A percentile compares a stretch with the other conserved stretches of the same genome.
Conservation (phyloP, 768 basidiomycete genomes). For the Neoboletus brunneissimus region DNA sequence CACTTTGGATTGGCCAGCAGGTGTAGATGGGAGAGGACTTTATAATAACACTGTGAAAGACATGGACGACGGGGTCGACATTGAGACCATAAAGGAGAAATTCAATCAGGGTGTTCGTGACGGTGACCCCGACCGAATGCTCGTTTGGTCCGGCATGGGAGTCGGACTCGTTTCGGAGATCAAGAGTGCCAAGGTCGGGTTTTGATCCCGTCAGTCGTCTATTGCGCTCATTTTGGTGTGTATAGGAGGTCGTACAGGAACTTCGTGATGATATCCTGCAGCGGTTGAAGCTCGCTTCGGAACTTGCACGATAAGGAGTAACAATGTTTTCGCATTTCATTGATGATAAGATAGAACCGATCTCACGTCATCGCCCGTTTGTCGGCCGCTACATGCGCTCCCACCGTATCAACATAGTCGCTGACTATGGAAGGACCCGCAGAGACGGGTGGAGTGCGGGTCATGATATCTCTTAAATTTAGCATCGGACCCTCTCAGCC, state of each 20-base stretch:
- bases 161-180: conserved; percentile 54
- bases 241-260: conserved; percentile 55
- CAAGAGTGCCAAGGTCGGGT: conserved; percentile 38
- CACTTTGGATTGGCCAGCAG: conserved; percentile 57
- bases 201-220: background rate
- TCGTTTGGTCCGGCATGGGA: conserved; percentile 70
- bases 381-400: conserved; percentile 8
- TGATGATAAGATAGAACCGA: conserved; percentile 16
- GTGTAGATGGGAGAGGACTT: conserved; percentile 54
- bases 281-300: conserved; percentile 31
- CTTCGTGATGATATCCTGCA: conserved; percentile 46
- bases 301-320: conserved; percentile 20
- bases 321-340: conserved; percentile 20
- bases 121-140: conserved; percentile 48
- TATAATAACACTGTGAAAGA: conserved; percentile 55
- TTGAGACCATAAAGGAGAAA: conserved; percentile 42
- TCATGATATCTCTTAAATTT: conserved; percentile 7
- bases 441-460: conserved; percentile 7
- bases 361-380: conserved; percentile 3
- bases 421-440: conserved; percentile 4
- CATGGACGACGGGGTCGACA: conserved; percentile 45
- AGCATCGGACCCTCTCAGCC: conserved; percentile 3
- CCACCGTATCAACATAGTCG: conserved; percentile 18
- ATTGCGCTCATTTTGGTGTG: conserved; percentile 4
- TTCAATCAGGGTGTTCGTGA: conserved; percentile 45